Evolutionary conservation across 306 rosid genomes (phyloP).

Genomic region (Cicer bijugum): DNA sequence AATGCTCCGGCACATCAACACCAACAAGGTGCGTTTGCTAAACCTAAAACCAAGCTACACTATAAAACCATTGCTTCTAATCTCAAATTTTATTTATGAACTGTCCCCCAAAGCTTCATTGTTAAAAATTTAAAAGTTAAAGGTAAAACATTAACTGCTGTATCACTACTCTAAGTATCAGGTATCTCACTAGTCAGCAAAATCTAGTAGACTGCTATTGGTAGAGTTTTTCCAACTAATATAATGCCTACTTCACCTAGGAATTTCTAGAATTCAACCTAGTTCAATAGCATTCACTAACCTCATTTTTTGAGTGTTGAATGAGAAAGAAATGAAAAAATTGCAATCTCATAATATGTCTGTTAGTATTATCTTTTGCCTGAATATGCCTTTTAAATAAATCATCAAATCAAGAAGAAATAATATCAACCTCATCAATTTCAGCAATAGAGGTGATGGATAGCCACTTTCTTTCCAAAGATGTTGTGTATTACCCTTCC

Average conservation of each 20-base stretch:
- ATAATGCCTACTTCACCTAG: slow-evolving; percentile 29
- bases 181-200: slow-evolving; percentile 20
- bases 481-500: slow-evolving; percentile 47
- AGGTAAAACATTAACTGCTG: slow-evolving; percentile 1
- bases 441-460: slow-evolving; percentile 63
- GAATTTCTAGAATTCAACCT: slow-evolving; percentile 6
- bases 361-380: neutral
- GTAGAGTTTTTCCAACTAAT: slow-evolving; percentile 6
- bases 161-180: neutral
- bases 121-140: neutral
- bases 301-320: neutral
- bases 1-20: slow-evolving; percentile 5
- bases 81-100: slow-evolving; percentile 10
- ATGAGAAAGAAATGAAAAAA: slow-evolving; percentile 10
- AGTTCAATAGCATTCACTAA: slow-evolving; percentile 3
- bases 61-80: slow-evolving; percentile 34
- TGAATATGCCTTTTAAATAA: neutral
- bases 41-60: slow-evolving; percentile 29
- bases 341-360: neutral
- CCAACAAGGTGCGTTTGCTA: slow-evolving; percentile 6
- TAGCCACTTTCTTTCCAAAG: slow-evolving; percentile 63
- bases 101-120: neutral
- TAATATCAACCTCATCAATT: slow-evolving; percentile 74
- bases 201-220: neutral
- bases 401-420: slow-evolving; percentile 24